These are phyloP conservation scores for Schizophyllum amplum DNA, from an alignment of 1,284 basidiomycete species.

Conservation along the genomic window DNA sequence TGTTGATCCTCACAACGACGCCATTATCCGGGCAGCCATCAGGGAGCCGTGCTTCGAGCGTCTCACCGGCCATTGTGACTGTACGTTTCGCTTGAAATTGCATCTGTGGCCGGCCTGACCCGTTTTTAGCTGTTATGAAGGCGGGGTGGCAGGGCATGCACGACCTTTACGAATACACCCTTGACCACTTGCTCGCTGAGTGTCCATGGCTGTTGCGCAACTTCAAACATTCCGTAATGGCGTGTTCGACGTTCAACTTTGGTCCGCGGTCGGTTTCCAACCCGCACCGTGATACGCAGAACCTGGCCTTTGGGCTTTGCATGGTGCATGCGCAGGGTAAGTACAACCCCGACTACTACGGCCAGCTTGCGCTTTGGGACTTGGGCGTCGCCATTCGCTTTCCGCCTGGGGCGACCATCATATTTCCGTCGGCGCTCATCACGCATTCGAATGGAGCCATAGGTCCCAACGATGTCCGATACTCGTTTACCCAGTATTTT, in stretches of 20 bases:
- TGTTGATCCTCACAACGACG: no score
- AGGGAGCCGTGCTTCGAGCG: no score
- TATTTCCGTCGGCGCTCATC: slow-evolving; percentile 5
- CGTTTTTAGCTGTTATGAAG: no score
- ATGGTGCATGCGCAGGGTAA: background rate
- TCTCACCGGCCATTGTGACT: no score
- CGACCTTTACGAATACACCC: background rate
- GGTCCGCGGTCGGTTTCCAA: background rate
- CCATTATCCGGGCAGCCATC: no score
- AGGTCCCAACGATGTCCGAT: background rate
- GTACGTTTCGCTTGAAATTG: no score
- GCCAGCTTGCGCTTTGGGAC: slow-evolving; percentile 2
- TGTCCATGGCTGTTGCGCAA: slow-evolving; percentile 4
- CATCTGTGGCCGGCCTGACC: no score
- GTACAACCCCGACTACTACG: background rate
- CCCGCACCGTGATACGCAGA: background rate
- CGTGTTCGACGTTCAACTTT: slow-evolving; percentile 2
- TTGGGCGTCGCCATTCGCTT: background rate
- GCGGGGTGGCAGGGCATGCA: no score
- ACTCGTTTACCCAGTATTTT: slow-evolving; percentile 2
- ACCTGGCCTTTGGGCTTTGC: slow-evolving; percentile 1
- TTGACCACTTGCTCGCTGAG: background rate
- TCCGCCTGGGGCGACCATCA: background rate
- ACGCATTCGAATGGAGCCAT: slow-evolving; percentile 1
- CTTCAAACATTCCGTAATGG: slow-evolving; percentile 5